Evolutionary conservation across 345 rosid genomes (phyloP).

Genomic region (Acer yangbiense): DNA sequence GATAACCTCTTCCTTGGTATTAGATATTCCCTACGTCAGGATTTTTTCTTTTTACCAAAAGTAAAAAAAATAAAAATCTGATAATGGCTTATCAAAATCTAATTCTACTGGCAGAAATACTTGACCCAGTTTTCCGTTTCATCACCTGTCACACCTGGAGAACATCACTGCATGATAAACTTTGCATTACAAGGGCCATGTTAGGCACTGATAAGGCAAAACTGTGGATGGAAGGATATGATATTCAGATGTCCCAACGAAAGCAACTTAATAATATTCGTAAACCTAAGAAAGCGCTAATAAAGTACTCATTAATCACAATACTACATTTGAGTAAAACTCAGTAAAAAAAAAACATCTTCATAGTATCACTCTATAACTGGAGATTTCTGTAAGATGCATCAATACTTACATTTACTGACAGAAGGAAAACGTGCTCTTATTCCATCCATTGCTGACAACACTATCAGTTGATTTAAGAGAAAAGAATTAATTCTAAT

Average conservation of each 20-base stretch:
- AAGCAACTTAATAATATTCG: neutral
- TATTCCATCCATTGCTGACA: slow-evolving; percentile 71
- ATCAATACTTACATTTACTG: slow-evolving; percentile 47
- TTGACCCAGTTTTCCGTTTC: neutral
- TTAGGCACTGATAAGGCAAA: neutral
- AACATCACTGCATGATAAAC: neutral
- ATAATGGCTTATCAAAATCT: neutral
- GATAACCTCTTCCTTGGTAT: neutral
- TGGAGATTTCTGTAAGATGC: neutral
- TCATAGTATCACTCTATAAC: neutral
- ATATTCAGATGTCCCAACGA: neutral
- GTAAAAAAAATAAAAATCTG: neutral
- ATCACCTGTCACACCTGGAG: neutral
- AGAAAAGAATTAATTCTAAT: neutral
- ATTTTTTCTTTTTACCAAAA: neutral
- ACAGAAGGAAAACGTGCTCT: slow-evolving; percentile 63
- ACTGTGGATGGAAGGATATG: too few relatives aligned
- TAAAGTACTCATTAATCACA: neutral
- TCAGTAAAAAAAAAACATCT: neutral
- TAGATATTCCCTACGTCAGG: neutral
- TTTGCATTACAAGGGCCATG: neutral
- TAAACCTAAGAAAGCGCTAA: neutral
- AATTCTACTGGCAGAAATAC: neutral
- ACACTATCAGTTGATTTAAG: slow-evolving; percentile 40
- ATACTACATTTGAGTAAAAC: neutral